These are phyloP conservation scores for Alternaria metachromatica DNA, from an alignment of 2,329 filamentous ascomycete species.

Conservation along the genomic window DNA sequence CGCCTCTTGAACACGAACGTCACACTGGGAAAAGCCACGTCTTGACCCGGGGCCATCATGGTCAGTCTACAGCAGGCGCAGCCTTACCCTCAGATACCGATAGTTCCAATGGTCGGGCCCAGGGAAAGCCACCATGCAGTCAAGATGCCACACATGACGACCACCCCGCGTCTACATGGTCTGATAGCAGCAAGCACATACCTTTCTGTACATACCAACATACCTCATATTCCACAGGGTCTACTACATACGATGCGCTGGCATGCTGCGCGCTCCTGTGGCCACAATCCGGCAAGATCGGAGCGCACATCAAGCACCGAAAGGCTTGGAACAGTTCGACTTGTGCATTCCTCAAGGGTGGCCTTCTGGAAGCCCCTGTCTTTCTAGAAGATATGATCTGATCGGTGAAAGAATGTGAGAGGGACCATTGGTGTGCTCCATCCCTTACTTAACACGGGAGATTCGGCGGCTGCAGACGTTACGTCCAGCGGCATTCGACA, in stretches of 20 bases:
- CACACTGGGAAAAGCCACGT: not conserved
- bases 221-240: not conserved
- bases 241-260: not conserved
- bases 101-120: not conserved
- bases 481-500: not conserved
- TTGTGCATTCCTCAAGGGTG: not conserved
- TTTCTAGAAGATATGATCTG: not conserved
- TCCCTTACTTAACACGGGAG: not conserved
- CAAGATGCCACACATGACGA: not conserved
- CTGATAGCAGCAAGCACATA: not conserved
- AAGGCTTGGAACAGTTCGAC: not conserved
- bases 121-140: not conserved
- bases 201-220: not conserved
- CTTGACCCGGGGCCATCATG: not conserved
- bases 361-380: not conserved
- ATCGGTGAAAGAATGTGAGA: not conserved
- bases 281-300: not conserved
- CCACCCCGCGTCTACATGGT: not conserved
- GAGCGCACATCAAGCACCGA: not conserved
- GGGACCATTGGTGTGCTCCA: not conserved
- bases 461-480: not conserved
- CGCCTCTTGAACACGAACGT: not conserved
- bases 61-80: not conserved
- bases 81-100: not conserved
- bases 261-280: constrained; percentile 3